Conservation (phyloP, 768 basidiomycete genomes). For the Russula brevipes region DNA sequence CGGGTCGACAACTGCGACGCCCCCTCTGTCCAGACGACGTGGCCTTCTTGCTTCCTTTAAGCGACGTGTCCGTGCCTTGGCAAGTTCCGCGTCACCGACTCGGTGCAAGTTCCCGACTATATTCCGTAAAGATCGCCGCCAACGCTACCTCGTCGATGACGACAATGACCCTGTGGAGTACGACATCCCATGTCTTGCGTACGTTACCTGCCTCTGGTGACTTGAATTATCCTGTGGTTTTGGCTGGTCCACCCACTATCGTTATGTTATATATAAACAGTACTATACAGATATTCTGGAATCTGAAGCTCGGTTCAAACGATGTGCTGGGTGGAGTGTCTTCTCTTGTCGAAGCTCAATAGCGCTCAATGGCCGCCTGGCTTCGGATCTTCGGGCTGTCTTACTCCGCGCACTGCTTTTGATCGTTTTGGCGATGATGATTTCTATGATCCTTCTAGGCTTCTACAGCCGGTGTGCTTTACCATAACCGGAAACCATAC, state of each 20-base stretch:
- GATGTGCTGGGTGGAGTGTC: neutral
- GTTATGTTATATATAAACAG: conserved; percentile 1
- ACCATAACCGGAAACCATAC: too few relatives aligned
- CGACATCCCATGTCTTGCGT: conserved; percentile 22
- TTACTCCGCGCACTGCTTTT: too few relatives aligned
- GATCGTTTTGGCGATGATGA: too few relatives aligned
- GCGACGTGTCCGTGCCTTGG: conserved; percentile 7
- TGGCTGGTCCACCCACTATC: neutral
- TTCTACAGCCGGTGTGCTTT: too few relatives aligned
- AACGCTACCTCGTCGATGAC: neutral
- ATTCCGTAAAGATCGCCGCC: neutral
- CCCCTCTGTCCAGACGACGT: neutral
- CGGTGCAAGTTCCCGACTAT: neutral
- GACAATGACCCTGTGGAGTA: conserved; percentile 2
- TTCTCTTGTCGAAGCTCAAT: neutral
- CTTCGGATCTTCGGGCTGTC: neutral
- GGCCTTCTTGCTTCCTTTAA: neutral
- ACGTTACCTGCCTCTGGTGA: conserved; percentile 17
- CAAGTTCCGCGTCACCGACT: neutral
- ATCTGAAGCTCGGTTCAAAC: neutral
- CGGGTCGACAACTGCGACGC: neutral
- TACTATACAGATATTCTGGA: neutral
- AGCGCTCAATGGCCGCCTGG: neutral
- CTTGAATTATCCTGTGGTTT: neutral
- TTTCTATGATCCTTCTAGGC: too few relatives aligned